Base-by-base conservation (phyloP, 2,329 filamentous ascomycete genomes). In the Aspergillus aculeatinus region DNA sequence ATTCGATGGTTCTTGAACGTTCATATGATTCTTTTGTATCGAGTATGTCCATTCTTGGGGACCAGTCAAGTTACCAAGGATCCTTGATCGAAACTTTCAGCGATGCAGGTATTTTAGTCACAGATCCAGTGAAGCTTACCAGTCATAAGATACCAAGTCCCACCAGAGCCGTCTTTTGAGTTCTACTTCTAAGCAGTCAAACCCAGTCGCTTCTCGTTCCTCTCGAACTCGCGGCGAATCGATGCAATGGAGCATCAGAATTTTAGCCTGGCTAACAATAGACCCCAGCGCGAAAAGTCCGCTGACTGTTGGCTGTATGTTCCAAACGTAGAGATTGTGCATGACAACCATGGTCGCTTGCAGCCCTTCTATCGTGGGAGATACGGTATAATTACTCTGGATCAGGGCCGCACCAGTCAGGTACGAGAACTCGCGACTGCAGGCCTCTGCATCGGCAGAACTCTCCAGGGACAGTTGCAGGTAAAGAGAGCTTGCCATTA, bases 31-130 rank as follows among this genome's bases (percentile, higher is more conserved):
- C 3, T 78, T 75, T 21, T 78, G 70, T 14, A 81, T 70, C 2
- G 70, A 68, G 62, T 82, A 82, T 1, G 75, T 77, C 51, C 76
- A 77, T 58, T 81, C 77, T 42, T 79, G 74, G 1, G 77, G 75
- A 1, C 79, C 79, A 5, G 75, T 75, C n/a, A 77, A 67, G 48
- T 77, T 76, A 1, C 73, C 67, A 6, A 80, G 47, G 5, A 77
- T 58, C 77, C 77, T 79, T 48, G 5, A 3, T 14, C n/a, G 25
- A 29, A 48, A 44, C 14, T 12, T 39, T 59, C 27, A 60, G 39
- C 42, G 25, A 21, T n/a, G 4, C 11, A 29, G 27, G 3, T 29
- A 29, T 29, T 0, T 2, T 27, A 2, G 27, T 29, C 5, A 11
- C 2, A 33, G 4, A 25, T n/a, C 3, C 4, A 9, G 1, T 2